Evolutionary conservation across 805 yeast species (phyloP).

Genomic region (Candida piceae): DNA sequence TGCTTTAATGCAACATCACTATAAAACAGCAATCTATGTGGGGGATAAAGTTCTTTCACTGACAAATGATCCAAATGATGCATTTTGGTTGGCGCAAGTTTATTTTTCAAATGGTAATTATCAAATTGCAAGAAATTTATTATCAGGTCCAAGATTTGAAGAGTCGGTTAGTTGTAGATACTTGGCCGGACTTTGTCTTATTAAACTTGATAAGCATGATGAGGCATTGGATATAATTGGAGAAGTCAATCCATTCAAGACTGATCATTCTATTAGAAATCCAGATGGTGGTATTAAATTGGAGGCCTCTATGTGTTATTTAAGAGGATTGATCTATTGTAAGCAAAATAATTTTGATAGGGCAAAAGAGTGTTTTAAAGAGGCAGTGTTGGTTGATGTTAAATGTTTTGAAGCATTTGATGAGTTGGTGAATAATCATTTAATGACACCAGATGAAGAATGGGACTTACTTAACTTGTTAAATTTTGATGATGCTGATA

Average conservation of each 20-base stretch:
- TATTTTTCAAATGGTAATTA: constrained; percentile 72
- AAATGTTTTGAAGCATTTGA: constrained; percentile 92
- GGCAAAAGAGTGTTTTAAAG: constrained; percentile 83
- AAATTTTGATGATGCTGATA: constrained; percentile 69
- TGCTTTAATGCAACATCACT: constrained; percentile 88
- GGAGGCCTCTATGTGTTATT: constrained; percentile 80
- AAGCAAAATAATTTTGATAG: constrained; percentile 77
- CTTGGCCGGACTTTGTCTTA: constrained; percentile 68
- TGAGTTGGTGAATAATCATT: constrained; percentile 64
- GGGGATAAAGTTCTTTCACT: constrained; percentile 86
- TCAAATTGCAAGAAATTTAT: constrained; percentile 69
- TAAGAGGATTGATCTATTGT: constrained; percentile 79
- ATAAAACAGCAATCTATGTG: constrained; percentile 80
- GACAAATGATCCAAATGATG: constrained; percentile 86
- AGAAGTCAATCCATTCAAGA: constrained; percentile 67
- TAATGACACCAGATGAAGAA: constrained; percentile 80
- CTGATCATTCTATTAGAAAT: constrained; percentile 33
- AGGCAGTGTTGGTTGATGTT: constrained; percentile 81
- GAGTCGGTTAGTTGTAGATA: constrained; percentile 73
- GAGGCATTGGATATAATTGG: constrained; percentile 86
- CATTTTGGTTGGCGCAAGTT: constrained; percentile 94
- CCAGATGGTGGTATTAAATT: constrained; percentile 81
- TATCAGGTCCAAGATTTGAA: constrained; percentile 52
- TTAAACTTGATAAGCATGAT: constrained; percentile 73
- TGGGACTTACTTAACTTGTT: constrained; percentile 69